These are phyloP conservation scores for Pichia manshurica DNA, from an alignment of 805 yeast genomes.

Conservation along the genomic window DNA sequence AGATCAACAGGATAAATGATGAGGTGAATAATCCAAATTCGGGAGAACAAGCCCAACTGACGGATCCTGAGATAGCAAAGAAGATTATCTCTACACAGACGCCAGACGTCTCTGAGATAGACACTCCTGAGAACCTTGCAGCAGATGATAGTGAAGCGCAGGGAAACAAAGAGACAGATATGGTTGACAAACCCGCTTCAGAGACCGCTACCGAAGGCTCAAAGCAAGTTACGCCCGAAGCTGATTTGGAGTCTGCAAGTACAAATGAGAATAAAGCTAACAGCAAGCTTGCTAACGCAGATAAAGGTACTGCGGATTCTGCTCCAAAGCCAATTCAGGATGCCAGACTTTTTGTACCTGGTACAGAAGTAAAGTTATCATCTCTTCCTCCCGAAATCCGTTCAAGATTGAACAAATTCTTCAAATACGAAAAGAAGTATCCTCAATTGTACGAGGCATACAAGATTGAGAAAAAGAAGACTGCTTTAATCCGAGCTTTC, in stretches of 20 bases:
- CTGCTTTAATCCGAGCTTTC: conserved; percentile 51
- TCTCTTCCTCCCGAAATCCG: conserved; percentile 52
- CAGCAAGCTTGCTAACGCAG: too few species aligned
- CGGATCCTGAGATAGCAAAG: conserved; percentile 26
- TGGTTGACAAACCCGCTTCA: too few species aligned
- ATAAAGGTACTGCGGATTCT: background rate
- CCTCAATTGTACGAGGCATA: conserved; percentile 82
- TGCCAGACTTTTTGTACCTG: conserved; percentile 16
- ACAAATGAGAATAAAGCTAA: too few species aligned
- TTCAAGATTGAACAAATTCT: conserved; percentile 64
- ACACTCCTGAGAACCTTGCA: conserved; percentile 35
- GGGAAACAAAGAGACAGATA: too few species aligned
- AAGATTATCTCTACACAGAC: conserved; percentile 38
- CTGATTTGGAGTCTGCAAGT: too few species aligned
- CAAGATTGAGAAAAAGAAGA: conserved; percentile 67
- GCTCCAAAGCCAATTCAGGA: background rate
- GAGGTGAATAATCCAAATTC: conserved; percentile 23
- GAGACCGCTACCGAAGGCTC: too few species aligned
- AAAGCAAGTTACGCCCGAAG: too few species aligned
- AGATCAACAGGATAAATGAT: conserved; percentile 36
- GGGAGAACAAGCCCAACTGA: conserved; percentile 16
- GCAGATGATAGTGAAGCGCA: too few species aligned
- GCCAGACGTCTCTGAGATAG: conserved; percentile 41
- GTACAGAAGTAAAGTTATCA: conserved; percentile 29
- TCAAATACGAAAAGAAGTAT: conserved; percentile 85